These are phyloP conservation scores for Fusarium sambucinum DNA, from an alignment of 2,329 filamentous ascomycete species.

Conservation along the genomic window DNA sequence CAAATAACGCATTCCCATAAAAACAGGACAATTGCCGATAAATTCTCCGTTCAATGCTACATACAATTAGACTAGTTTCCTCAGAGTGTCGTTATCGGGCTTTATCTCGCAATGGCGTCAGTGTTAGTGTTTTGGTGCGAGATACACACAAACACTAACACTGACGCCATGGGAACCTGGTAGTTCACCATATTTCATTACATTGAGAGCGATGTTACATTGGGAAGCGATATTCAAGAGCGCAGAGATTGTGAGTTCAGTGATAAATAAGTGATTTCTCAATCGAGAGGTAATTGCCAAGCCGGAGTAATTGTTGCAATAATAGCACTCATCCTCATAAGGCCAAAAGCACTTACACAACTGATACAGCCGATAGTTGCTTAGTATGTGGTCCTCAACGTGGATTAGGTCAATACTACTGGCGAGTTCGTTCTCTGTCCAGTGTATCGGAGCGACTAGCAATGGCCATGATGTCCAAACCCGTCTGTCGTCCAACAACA, in stretches of 20 bases:
- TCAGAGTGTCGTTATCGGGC: background rate
- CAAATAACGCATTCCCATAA: background rate
- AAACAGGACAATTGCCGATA: background rate
- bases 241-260: too few species aligned
- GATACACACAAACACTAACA: constrained; percentile 10
- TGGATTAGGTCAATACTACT: constrained; percentile 20
- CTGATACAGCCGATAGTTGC: background rate
- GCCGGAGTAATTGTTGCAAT: background rate
- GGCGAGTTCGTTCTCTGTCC: background rate
- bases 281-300: background rate
- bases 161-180: constrained; percentile 39
- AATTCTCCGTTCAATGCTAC: background rate
- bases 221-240: background rate
- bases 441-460: background rate
- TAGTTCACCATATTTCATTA: constrained; percentile 30
- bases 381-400: constrained; percentile 24
- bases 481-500: background rate
- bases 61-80: background rate
- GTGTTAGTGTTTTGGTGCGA: constrained; percentile 30
- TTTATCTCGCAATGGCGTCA: background rate
- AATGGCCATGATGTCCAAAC: constrained; percentile 1
- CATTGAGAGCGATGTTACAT: background rate
- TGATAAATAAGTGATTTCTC: background rate
- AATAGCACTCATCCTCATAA: background rate
- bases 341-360: background rate